Percentiles rank a stretch among this genome's conserved stretches.
Evolutionary conservation across 1,284 basidiomycete species (phyloP).

Genomic region (Ganoderma sp.): DNA sequence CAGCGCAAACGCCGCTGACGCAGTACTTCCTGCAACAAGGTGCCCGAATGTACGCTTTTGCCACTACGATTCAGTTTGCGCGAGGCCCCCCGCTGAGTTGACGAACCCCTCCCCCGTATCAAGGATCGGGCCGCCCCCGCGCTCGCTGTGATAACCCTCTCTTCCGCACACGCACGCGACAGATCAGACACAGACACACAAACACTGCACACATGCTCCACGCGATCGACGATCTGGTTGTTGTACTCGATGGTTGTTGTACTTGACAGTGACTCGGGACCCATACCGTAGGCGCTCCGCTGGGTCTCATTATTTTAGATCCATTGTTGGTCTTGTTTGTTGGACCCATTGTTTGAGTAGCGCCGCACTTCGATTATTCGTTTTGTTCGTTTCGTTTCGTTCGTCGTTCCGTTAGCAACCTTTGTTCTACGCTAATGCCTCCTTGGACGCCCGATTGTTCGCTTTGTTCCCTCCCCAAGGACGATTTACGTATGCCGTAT

Average conservation of each 20-base stretch:
- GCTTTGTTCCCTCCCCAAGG: constrained; percentile 4
- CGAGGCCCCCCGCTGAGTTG: constrained; percentile 32
- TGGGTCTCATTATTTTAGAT: constrained; percentile 6
- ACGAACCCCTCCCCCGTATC: constrained; percentile 20
- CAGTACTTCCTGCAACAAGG: constrained; percentile 81
- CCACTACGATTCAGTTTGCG: constrained; percentile 38
- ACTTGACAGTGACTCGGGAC: constrained; percentile 15
- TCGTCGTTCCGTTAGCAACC: constrained; percentile 14
- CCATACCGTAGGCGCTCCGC: constrained; percentile 18
- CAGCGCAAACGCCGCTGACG: constrained; percentile 64
- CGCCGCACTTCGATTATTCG: constrained; percentile 10
- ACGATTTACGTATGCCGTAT: constrained; percentile 19
- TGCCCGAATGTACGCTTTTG: constrained; percentile 71
- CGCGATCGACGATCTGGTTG: constrained; percentile 15
- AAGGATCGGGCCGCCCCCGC: constrained; percentile 31
- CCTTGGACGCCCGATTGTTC: constrained; percentile 15
- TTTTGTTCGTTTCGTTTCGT: constrained; percentile 2
- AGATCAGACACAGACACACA: constrained; percentile 2
- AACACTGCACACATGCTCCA: constrained; percentile 6
- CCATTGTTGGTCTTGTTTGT: constrained; percentile 22
- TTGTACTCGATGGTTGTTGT: constrained; percentile 16
- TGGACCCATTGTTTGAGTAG: constrained; percentile 7
- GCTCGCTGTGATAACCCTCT: constrained; percentile 20
- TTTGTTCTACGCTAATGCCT: constrained; percentile 22
- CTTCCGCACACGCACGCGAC: constrained; percentile 9